A percentile compares a stretch with the other conserved stretches of the same genome.
These are phyloP conservation scores for Diplotaxis tenuifolia DNA, from an alignment of 345 rosid species.

Conservation along the genomic window DNA sequence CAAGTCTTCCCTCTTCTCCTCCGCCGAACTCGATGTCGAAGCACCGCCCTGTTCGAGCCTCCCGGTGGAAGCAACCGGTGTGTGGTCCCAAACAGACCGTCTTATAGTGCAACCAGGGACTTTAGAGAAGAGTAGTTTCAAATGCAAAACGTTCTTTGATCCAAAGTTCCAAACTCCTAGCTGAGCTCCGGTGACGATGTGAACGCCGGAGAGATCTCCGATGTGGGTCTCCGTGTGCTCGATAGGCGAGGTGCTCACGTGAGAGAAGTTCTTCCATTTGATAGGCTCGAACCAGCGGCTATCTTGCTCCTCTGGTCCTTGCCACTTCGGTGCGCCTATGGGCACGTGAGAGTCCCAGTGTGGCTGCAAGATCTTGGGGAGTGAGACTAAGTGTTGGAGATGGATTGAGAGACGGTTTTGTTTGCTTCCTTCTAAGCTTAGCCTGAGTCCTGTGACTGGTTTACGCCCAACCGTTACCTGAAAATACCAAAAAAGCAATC, in stretches of 20 bases:
- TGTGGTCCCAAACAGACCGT: conserved; percentile 97
- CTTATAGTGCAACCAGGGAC: conserved; percentile 95
- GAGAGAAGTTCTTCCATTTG: conserved; percentile 98
- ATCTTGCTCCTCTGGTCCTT: conserved; percentile 97
- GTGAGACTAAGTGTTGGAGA: conserved; percentile 91
- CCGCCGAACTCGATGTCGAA: conserved; percentile 55
- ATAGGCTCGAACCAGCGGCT: conserved; percentile 98
- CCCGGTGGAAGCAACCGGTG: conserved; percentile 45
- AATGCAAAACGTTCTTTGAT: conserved; percentile 77
- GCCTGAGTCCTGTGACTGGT: conserved; percentile 91
- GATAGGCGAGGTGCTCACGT: conserved; percentile 95
- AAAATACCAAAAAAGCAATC: background rate
- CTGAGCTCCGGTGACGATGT: conserved; percentile 94
- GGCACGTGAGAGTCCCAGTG: conserved; percentile 96
- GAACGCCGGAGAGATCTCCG: conserved; percentile 92
- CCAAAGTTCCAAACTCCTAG: conserved; percentile 96
- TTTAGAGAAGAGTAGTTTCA: conserved; percentile 91
- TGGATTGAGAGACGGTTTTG: conserved; percentile 85
- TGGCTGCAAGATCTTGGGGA: conserved; percentile 91
- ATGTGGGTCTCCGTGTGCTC: conserved; percentile 81
- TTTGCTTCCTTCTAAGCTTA: conserved; percentile 80
- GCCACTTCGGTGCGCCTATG: conserved; percentile 97
- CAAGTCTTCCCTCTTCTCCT: conserved; percentile 63
- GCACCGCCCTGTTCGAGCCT: conserved; percentile 47
- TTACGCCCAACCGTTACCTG: conserved; percentile 98